Percentiles rank a stretch among this genome's conserved stretches.
phyloP scores from a whole-genome alignment of 768 basidiomycete species.

The Boletus tomentosulus region DNA sequence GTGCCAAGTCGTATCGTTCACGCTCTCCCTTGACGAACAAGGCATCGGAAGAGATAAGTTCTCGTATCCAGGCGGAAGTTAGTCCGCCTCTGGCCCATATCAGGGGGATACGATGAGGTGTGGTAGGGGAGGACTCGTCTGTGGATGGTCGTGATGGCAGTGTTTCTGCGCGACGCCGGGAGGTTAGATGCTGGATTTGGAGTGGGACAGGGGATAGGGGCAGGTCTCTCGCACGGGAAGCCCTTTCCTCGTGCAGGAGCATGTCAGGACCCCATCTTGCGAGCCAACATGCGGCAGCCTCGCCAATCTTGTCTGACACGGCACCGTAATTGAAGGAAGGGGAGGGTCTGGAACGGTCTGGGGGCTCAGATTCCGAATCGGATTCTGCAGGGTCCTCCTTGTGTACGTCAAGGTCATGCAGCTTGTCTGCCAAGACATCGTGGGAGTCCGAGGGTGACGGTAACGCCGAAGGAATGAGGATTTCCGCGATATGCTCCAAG shows the following conservation, averaged over 20 bases:
- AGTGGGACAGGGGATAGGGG: constrained; percentile 14
- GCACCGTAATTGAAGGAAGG: constrained; percentile 74
- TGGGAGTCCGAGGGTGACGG: constrained; percentile 11
- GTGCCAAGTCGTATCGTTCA: constrained; percentile 76
- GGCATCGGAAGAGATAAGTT: constrained; percentile 70
- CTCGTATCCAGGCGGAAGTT: constrained; percentile 67
- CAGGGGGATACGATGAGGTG: constrained; percentile 35
- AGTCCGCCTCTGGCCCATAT: constrained; percentile 80
- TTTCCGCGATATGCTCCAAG: constrained; percentile 60
- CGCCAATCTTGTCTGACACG: constrained; percentile 89
- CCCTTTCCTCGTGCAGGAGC: constrained; percentile 56
- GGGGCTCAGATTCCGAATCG: constrained; percentile 26
- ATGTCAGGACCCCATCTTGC: constrained; percentile 82
- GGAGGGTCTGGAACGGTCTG: constrained; percentile 13
- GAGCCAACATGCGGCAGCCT: constrained; percentile 85
- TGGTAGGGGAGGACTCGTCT: constrained; percentile 10
- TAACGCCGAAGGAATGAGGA: constrained; percentile 35
- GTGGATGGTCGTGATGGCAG: constrained; percentile 21
- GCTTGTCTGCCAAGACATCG: constrained; percentile 28
- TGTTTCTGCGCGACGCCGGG: constrained; percentile 30
- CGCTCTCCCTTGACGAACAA: constrained; percentile 77
- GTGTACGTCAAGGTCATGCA: constrained; percentile 30
- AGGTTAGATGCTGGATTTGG: constrained; percentile 10
- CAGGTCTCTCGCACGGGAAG: constrained; percentile 10
- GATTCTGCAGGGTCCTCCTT: constrained; percentile 38